These are phyloP conservation scores for Neurospora sp. DNA, from an alignment of 495 filamentous ascomycete genomes.

Conservation along the genomic window DNA sequence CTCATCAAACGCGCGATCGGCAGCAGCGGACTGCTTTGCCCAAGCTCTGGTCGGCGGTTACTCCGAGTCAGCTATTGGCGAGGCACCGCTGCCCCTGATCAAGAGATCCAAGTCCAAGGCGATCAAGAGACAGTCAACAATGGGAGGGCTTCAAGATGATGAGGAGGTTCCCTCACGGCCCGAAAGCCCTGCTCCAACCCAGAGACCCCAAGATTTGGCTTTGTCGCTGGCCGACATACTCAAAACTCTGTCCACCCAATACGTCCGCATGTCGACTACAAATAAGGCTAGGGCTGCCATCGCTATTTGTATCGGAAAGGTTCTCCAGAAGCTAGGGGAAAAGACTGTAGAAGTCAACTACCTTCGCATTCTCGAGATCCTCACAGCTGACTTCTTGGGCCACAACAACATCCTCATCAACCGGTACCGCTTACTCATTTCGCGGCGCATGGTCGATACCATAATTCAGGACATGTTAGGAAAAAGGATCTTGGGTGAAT, in stretches of 20 bases:
- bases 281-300: slow-evolving; percentile 76
- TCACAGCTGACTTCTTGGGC: slow-evolving; percentile 71
- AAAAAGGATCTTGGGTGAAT: slow-evolving; percentile 72
- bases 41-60: slow-evolving; percentile 69
- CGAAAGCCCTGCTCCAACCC: slow-evolving; percentile 57
- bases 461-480: slow-evolving; percentile 81
- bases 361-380: slow-evolving; percentile 64
- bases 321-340: slow-evolving; percentile 64
- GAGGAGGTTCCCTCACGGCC: slow-evolving; percentile 70
- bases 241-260: slow-evolving; percentile 71
- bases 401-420: slow-evolving; percentile 68
- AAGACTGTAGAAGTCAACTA: slow-evolving; percentile 72
- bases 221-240: slow-evolving; percentile 74
- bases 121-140: slow-evolving; percentile 57
- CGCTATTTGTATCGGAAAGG: slow-evolving; percentile 74
- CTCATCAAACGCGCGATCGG: slow-evolving; percentile 62
- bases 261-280: slow-evolving; percentile 66
- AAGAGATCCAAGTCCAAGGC: slow-evolving; percentile 65
- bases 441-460: slow-evolving; percentile 73
- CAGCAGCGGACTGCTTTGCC: slow-evolving; percentile 79
- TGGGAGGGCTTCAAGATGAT: slow-evolving; percentile 45
- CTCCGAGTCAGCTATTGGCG: slow-evolving; percentile 48
- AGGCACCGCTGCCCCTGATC: slow-evolving; percentile 47
- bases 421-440: slow-evolving; percentile 78
- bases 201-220: slow-evolving; percentile 58